A percentile compares a stretch with the other conserved stretches of the same genome.
Evolutionary conservation across 2,329 filamentous ascomycete species (phyloP).

Genomic region (Colletotrichum coccodes): DNA sequence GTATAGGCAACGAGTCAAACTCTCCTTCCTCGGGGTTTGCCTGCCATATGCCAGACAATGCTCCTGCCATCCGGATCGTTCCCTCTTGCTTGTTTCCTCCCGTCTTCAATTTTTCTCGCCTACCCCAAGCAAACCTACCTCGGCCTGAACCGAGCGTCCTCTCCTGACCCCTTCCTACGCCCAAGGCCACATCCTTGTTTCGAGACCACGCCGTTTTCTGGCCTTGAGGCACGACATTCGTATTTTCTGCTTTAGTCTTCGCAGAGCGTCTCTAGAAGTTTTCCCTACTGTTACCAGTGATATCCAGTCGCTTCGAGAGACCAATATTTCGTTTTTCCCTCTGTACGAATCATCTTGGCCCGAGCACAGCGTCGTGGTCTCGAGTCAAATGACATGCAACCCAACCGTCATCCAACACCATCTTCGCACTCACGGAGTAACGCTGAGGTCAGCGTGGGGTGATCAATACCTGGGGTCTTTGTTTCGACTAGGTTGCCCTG

Average conservation of each 20-base stretch:
- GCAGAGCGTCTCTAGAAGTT: slow-evolving; percentile 5
- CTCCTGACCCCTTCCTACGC: slow-evolving; percentile 22
- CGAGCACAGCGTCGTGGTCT: background rate
- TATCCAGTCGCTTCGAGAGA: background rate
- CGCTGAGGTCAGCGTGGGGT: background rate
- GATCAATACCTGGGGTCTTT: background rate
- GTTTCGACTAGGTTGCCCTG: background rate
- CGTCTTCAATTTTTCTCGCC: background rate
- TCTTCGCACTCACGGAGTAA: background rate
- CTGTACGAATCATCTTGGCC: background rate
- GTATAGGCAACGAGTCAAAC: background rate
- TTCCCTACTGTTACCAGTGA: background rate
- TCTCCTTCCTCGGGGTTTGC: background rate
- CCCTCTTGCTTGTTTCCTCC: background rate
- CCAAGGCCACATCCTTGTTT: slow-evolving; percentile 25
- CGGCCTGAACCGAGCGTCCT: slow-evolving; percentile 1
- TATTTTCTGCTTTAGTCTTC: background rate
- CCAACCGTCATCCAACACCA: background rate
- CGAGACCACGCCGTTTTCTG: slow-evolving; percentile 9
- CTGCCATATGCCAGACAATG: background rate
- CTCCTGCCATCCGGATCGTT: background rate
- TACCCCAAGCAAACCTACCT: too few species aligned
- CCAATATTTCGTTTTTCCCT: background rate
- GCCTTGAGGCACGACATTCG: background rate
- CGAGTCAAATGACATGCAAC: slow-evolving; percentile 1